These are phyloP conservation scores for Clavispora fructus DNA, from an alignment of 805 yeast species.

Conservation along the genomic window DNA sequence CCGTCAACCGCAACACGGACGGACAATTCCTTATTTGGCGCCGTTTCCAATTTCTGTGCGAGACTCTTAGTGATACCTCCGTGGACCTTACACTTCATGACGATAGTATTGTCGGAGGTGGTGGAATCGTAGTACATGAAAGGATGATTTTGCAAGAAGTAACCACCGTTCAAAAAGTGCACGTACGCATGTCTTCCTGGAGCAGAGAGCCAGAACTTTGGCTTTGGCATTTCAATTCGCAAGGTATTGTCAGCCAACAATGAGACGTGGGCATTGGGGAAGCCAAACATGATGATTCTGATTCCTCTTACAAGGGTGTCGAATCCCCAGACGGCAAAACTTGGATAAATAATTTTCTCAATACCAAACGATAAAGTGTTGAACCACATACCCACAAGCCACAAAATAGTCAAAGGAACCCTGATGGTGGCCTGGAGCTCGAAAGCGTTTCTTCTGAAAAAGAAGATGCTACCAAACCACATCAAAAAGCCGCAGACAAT, in stretches of 20 bases:
- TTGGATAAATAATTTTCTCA: constrained; percentile 31
- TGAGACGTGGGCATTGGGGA: constrained; percentile 28
- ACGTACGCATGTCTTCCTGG: constrained; percentile 59
- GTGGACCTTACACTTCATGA: constrained; percentile 32
- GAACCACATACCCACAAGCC: constrained; percentile 13
- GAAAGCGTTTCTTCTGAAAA: constrained; percentile 11
- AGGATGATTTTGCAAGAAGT: constrained; percentile 65
- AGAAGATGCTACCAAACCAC: constrained; percentile 12
- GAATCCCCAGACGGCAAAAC: constrained; percentile 58
- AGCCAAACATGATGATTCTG: constrained; percentile 32
- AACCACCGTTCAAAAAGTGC: constrained; percentile 45
- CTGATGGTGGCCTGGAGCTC: constrained; percentile 14
- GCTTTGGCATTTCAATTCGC: constrained; percentile 43
- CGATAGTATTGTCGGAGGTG: constrained; percentile 15
- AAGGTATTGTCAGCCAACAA: constrained; percentile 41
- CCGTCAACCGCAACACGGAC: constrained; percentile 50
- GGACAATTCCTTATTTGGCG: constrained; percentile 22
- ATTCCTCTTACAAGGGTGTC: constrained; percentile 35
- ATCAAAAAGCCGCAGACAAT: constrained; percentile 10
- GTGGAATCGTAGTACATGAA: constrained; percentile 36
- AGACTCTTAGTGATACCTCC: constrained; percentile 34
- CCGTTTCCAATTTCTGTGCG: constrained; percentile 19
- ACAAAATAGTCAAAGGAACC: constrained; percentile 12
- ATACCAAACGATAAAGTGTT: constrained; percentile 6
- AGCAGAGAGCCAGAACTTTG: constrained; percentile 41